Evolutionary conservation across 352 stramenopile species (phyloP).

Genomic region (Peronospora destructor): DNA sequence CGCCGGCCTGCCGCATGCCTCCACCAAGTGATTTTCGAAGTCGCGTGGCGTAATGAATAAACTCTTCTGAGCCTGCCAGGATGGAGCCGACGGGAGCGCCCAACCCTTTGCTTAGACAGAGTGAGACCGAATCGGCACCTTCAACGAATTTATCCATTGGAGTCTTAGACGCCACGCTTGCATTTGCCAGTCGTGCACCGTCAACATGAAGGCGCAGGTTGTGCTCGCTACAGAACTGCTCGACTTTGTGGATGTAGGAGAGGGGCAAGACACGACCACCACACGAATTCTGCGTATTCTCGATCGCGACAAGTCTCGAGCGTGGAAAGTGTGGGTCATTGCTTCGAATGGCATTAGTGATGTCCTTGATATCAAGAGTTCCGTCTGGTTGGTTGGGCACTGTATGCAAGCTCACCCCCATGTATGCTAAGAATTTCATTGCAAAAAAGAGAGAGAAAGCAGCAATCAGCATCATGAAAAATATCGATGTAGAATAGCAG

Average conservation of each 20-base stretch:
- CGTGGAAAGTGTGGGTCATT: conserved; percentile 78
- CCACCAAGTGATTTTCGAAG: conserved; percentile 94
- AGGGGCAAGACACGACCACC: conserved; percentile 87
- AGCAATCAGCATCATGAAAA: conserved; percentile 1
- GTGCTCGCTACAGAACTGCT: conserved; percentile 59
- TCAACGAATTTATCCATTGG: conserved; percentile 71
- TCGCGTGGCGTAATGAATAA: conserved; percentile 86
- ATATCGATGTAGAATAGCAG: neutral
- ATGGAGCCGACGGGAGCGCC: conserved; percentile 92
- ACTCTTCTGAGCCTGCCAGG: conserved; percentile 84
- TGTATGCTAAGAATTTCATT: conserved; percentile 46
- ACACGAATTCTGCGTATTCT: conserved; percentile 98
- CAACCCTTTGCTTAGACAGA: conserved; percentile 95
- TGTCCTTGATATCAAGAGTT: conserved; percentile 75
- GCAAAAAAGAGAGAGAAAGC: neutral
- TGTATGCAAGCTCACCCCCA: conserved; percentile 86
- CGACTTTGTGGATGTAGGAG: conserved; percentile 75
- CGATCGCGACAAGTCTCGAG: conserved; percentile 89
- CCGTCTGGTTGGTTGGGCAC: conserved; percentile 82
- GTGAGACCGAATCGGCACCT: conserved; percentile 86
- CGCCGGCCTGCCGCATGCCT: conserved; percentile 93
- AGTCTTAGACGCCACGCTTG: conserved; percentile 74
- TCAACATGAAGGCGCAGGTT: conserved; percentile 93
- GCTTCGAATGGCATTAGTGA: conserved; percentile 68
- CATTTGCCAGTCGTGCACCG: conserved; percentile 93